Evolutionary conservation across 2,329 filamentous ascomycete genomes (phyloP), one percentile per base, ranked within the genome.

Genomic region (Huntiella decipiens): DNA sequence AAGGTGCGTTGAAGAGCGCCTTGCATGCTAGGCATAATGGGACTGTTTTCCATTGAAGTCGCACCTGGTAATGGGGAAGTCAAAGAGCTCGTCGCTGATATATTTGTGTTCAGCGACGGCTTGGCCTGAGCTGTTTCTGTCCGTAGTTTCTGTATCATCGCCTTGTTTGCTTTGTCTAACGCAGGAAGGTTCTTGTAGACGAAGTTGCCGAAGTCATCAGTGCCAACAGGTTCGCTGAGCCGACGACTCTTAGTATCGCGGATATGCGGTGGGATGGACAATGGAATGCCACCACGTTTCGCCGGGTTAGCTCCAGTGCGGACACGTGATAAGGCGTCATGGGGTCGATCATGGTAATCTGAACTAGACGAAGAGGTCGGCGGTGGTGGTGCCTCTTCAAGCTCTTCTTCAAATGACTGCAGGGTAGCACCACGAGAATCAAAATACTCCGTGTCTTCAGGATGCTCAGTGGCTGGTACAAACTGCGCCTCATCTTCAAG

Each of bases 401-500:
- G 80, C 58, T 98, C 91, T 52, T 94, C 86, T 1, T 82, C 79
- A 59, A 98, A 98, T 3, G 83, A 82, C 56, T 94, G 84, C 53
- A 96, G 70, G 1, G 86, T 92, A 12, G 91, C 91, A 22, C 91
- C 91, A 53, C 91, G 75, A 16, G 84, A 65, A 62, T 98, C 91
- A 54, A 98, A 98, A 57, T 98, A 98, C 57, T 98, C 92, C 0
- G 91, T 98, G 56, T 98, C 88, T 59, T 98, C 91, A 0, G 85
- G 87, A 54, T 98, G 88, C 56, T 94, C 85, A 1, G 82, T 79
- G 36, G 83, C 82, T 0, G 91, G 91, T 8, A 98, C 81, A 58
- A 98, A 98, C 49, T 94, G 85, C 3, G 92, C 86, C 56, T 95
- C 87, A 52, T 96, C 88, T 56, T 96, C 80, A n/a, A 94, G 71